Evolutionary conservation across 2,329 filamentous ascomycete genomes (phyloP).

Genomic region (Aspergillus sp.): DNA sequence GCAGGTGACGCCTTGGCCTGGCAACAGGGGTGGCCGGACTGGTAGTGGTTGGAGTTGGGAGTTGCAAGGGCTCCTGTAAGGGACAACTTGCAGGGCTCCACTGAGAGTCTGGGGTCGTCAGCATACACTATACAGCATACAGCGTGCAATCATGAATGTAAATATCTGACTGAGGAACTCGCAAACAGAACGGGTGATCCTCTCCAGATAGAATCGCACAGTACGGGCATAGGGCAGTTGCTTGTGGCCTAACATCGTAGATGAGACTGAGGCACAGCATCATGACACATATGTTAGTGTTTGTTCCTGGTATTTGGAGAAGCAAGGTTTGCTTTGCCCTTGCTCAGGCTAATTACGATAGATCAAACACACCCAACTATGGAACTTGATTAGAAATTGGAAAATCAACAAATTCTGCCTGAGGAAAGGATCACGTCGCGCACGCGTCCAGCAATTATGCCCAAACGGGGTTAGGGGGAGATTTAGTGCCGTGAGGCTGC

Average conservation of each 20-base stretch:
- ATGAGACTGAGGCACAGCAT: background rate
- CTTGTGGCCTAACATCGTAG: background rate
- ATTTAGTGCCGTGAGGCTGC: background rate
- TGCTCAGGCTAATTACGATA: background rate
- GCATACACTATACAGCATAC: background rate
- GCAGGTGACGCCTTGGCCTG: background rate
- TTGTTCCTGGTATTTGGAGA: background rate
- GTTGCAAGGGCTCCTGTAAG: slow-evolving; percentile 2
- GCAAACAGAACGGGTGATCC: background rate
- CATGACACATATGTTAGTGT: background rate
- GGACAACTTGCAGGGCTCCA: background rate
- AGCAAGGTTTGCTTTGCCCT: background rate
- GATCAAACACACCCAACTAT: background rate
- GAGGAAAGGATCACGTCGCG: background rate
- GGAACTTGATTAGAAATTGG: background rate
- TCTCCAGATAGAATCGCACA: background rate
- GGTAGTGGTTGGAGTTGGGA: background rate
- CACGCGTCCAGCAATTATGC: background rate
- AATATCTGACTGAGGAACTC: background rate
- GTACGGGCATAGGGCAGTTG: background rate
- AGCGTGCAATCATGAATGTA: background rate
- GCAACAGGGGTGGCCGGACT: background rate
- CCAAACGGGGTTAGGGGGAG: background rate
- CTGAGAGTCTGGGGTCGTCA: background rate
- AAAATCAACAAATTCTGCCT: background rate